Base-by-base conservation (phyloP, 140 eudicot genomes). In the Anethum foeniculum region DNA sequence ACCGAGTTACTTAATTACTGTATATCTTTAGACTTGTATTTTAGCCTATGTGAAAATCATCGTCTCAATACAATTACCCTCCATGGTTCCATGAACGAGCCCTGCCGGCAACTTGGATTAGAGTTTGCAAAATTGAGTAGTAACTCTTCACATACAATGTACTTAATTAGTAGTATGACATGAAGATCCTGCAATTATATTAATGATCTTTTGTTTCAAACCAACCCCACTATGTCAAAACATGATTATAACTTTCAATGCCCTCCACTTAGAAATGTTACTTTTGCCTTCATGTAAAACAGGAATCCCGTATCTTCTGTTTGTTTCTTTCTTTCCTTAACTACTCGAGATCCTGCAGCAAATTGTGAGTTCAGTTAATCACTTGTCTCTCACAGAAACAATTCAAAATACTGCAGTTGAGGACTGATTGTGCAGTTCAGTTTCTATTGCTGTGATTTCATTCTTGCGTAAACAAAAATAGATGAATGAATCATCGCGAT, bases 91-190 rank as follows among this genome's bases (percentile, higher is more conserved):
- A 25, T 62, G 69, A 10, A 62, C 12, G 69, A 62, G 27, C 69
- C 34, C 69, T 25, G 69, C 69, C 34, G 69, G 69, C 69, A 10
- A 62, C 16, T 62, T 62, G 7, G 12, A 36, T 3, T 19, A 12
- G 74, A 12, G 47, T 19, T 73, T 41, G 77, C 77, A 74, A 74
- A 74, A 43, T 43, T 74, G 77, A 43, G 28, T 15, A n/a, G 36
- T 1, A 12, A 74, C 77, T 74, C 77, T n/a, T 74, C 77, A 74
- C 48, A 74, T 74, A n/a, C 58, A 74, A 43, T 74, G 77, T 44
- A 74, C 54, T 74, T n/a, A n/a, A 43, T 39, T 41, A 21, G 44
- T 71, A 21, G 27, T 7, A 71, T 16, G 44, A 69, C 43, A 30
- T 16, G 25, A 41, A 73, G 7, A 41, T 43, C 77, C 30, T 73